Evolutionary conservation across 1,284 basidiomycete species (phyloP), one percentile per base, ranked within the genome.

Genomic region (Hymenochaete sp.): DNA sequence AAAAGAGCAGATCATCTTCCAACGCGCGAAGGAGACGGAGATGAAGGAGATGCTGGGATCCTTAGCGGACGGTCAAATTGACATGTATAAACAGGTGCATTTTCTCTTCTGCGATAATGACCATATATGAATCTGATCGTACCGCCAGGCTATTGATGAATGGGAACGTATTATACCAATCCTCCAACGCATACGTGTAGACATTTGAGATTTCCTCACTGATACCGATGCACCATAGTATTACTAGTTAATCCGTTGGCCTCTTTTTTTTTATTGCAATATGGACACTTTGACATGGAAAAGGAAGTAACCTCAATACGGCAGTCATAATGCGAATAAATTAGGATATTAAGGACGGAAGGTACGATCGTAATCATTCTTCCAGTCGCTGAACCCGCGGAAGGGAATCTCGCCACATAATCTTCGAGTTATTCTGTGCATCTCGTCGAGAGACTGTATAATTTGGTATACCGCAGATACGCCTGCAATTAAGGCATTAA

Each of bases 41-140:
- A 88, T 98, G 88, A 96, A 95, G 66, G 90, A 93, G 58, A 80
- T 97, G 72, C 63, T 98, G 8, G 77, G 77, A 4, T 82, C 83
- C 47, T 78, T 96, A 51, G 91, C 90, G 7, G 88, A 97, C 53
- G 93, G 93, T 2, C 86, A 98, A 62, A 91, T 98, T 52, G 89
- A 92, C 59, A 90, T 96, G 65, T 91, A 95, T 60, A 84, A 86
- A 64, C 74, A 83, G 55, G 87, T 87, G 60, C 46, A 77, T 67
- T 14, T 37, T 14, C 27, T 19, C n/a, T 39, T 25, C 40, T 31
- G 38, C 52, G 47, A 38, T 28, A 19, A 16, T 45, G 46, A 33
- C 38, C 41, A 18, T 32, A 25, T 19, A 32, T 52, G 28, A 55
- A 51, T 32, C 26, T 38, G 9, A 45, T 49, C 14, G 9, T 27